Base-by-base conservation (phyloP, 2,329 filamentous ascomycete genomes). In the Cladosporium halotolerans region DNA sequence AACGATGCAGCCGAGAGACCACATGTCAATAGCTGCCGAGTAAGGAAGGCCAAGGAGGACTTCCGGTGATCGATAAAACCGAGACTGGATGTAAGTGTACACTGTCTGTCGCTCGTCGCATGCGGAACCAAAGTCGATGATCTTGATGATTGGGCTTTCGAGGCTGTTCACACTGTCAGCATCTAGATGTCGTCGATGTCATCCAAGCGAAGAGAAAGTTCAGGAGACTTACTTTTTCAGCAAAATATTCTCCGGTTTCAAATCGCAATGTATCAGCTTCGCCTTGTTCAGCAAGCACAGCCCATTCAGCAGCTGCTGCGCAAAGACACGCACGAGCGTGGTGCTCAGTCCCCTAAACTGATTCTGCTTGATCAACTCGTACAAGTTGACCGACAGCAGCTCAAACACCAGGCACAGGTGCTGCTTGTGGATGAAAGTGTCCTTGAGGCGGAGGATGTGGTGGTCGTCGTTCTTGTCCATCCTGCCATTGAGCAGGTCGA, bases 381-480 rank as follows among this genome's bases (percentile, higher is more conserved):
- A 99, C 58, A 99, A 73, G 68, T 99, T 99, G 70, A 99, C 93
- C 63, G 92, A 97, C 53, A 99, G 79, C 51, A 99, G 78, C 72
- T 99, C 93, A 67, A 97, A 97, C 23, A 96, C 92, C 57, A 99
- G 76, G 69, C 93, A 99, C 55, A 99, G 78, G 81, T 99, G 93
- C 68, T 99, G 93, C 49, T 89, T 81, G 72, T 99, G 93, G 56
- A 99, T 99, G 68, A 99, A 99, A 0, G 93, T 99, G 66, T 99
- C 93, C 70, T 96, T 96, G 42, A 99, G 78, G 55, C 93, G 85
- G 53, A 99, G 77, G 23, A 99, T 80, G 71, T 99, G 93, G 65
- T 99, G 93, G 64, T 99, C 93, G 66, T 99, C 93, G 65, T 97
- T 97, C 75, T 97, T 99, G 76, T 99, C 93, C 66, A 97, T 90